Percentiles rank a stretch among this genome's conserved stretches.
phyloP scores from a whole-genome alignment of 441 rosid genomes.

The Adansonia gregorii region DNA sequence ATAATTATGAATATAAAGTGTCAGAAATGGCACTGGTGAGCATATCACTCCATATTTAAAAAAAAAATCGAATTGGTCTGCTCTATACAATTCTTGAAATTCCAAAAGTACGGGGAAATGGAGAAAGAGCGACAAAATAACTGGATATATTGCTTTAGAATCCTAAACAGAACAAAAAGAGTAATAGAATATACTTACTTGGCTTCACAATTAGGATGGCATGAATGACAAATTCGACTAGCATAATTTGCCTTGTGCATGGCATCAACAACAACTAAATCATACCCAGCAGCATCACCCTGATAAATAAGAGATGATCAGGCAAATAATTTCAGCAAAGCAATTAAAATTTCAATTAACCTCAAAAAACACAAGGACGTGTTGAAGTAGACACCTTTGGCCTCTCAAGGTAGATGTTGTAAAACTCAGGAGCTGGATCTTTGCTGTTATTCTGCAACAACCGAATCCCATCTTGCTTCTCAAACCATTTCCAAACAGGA shows the following conservation, averaged over 20 bases:
- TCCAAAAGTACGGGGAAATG: background rate
- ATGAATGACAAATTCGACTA: conserved; percentile 98
- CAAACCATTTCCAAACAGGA: conserved; percentile 99
- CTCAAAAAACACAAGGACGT: conserved; percentile 23
- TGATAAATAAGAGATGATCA: conserved; percentile 42
- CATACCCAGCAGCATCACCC: conserved; percentile 99
- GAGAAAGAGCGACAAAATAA: conserved; percentile 12
- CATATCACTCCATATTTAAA: background rate
- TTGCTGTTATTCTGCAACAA: conserved; percentile 89
- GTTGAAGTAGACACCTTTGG: conserved; percentile 74
- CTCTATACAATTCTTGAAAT: background rate
- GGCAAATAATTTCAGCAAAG: conserved; percentile 26
- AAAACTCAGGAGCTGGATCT: conserved; percentile 99
- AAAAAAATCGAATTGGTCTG: background rate
- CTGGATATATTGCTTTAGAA: conserved; percentile 5
- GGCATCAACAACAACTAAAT: conserved; percentile 99
- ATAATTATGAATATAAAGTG: background rate
- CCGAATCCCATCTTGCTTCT: conserved; percentile 99
- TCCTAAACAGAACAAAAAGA: conserved; percentile 24
- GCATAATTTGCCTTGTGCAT: conserved; percentile 99
- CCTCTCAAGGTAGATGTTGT: conserved; percentile 98
- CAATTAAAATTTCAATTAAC: conserved; percentile 2
- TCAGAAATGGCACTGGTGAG: background rate
- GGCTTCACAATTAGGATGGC: conserved; percentile 99
- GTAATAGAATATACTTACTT: conserved; percentile 62